Base-by-base conservation (phyloP, 1,284 basidiomycete genomes). In the Boletellus deceptivus region DNA sequence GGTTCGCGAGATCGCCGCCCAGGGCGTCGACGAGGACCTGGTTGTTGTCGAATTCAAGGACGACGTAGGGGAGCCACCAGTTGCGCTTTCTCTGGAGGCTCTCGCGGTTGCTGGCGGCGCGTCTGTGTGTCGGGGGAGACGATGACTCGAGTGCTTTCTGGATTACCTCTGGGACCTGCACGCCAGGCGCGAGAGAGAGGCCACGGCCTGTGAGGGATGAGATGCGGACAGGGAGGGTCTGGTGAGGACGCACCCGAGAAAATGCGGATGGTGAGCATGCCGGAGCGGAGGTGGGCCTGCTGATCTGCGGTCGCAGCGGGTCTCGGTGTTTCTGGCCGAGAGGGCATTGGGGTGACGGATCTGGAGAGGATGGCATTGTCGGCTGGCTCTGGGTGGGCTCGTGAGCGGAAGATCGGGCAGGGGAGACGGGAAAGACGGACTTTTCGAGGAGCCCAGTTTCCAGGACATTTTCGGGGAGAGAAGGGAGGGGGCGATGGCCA, bases 1-100 rank as follows among this genome's bases (percentile, higher is more conserved):
- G 96, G 62, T 75, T 82, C 13, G 79, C 66, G 37, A 89, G 77
- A 68, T 98, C 93, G 33, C 96, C 96, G 6, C 91, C 94, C 58
- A 98, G 80, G 7, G 95, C 93, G 74, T 98, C 95, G 57, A 98
- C 89, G 59, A 99, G 75, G 58, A 99, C 88, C 72, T 99, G 95
- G 73, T 99, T 99, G 83, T 98, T 98, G 79, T 99, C 96, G 75
- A 98, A 99, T 72, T 98, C 95, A 58, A 98, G 84, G 36, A 97
- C 94, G 68, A 97, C 87, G 64, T 98, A 99, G 20, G 96, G 96
- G 31, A 99, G 78, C 92, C 93, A 98, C 93, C 93, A 97, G 68
- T 84, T 84, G 55, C 93, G 90, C 69, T 87, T 91, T 59, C 94
- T 80, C 67, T 95, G 92, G 69, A 95, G 74, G 64, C 88, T 91